These are phyloP conservation scores for Talaromyces liani DNA, from an alignment of 495 filamentous ascomycete genomes.

Conservation along the genomic window DNA sequence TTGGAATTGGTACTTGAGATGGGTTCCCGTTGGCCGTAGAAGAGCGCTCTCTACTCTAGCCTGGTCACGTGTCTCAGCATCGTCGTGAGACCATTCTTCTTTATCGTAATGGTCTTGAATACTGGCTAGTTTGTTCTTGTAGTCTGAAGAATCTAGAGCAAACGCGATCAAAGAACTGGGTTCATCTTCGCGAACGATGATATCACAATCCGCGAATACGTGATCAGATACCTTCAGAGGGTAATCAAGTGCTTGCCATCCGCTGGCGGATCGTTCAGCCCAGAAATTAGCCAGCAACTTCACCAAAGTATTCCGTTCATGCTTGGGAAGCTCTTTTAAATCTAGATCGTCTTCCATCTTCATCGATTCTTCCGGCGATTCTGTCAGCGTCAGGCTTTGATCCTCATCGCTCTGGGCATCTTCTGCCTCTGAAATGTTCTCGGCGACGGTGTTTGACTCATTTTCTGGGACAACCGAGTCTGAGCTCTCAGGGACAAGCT, in stretches of 20 bases:
- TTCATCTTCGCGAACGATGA: constrained; percentile 95
- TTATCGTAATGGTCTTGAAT: constrained; percentile 56
- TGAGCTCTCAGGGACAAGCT: constrained; percentile 16
- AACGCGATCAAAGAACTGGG: constrained; percentile 94
- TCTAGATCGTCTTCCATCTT: constrained; percentile 54
- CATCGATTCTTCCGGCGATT: constrained; percentile 55
- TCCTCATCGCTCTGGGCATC: constrained; percentile 61
- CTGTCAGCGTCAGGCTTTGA: constrained; percentile 52
- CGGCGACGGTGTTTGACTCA: constrained; percentile 46
- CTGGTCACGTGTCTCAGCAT: constrained; percentile 40
- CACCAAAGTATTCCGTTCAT: constrained; percentile 86
- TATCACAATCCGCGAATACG: constrained; percentile 94
- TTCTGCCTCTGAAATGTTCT: constrained; percentile 57
- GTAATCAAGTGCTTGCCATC: constrained; percentile 92
- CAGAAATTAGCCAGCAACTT: constrained; percentile 96
- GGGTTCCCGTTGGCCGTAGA: constrained; percentile 74
- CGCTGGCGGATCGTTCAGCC: constrained; percentile 94
- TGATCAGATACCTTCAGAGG: constrained; percentile 83
- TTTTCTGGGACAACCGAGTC: constrained; percentile 35
- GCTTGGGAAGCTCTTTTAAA: constrained; percentile 72
- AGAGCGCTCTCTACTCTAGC: constrained; percentile 61
- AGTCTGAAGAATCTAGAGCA: constrained; percentile 78
- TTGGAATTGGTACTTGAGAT: constrained; percentile 89
- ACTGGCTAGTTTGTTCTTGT: constrained; percentile 65
- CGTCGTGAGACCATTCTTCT: constrained; percentile 16